Evolutionary conservation across 805 yeast genomes (phyloP).

Genomic region (Sugiyamaella marilandica): DNA sequence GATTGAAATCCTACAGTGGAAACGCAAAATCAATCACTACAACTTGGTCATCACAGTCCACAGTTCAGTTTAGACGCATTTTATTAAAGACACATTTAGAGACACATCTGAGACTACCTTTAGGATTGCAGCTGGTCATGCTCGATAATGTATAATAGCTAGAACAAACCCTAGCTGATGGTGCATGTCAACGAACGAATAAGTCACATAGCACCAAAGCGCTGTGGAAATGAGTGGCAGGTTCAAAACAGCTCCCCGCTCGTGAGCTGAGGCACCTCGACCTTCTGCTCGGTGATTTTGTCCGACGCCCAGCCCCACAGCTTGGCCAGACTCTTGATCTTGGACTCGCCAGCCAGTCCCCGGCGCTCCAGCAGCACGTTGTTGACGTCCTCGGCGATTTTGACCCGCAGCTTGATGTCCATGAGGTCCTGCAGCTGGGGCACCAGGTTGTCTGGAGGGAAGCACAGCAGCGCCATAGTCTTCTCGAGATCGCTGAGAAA

Average conservation of each 20-base stretch:
- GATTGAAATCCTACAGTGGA: too few relatives aligned
- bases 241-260: conserved; percentile 19
- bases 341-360: conserved; percentile 33
- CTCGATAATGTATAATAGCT: not conserved
- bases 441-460: conserved; percentile 35
- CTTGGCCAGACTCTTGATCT: conserved; percentile 51
- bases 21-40: too few relatives aligned
- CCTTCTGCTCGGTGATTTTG: conserved; percentile 35
- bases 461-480: conserved; percentile 73
- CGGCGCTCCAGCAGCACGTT: conserved; percentile 48
- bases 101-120: too few relatives aligned
- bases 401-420: conserved; percentile 55
- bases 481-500: conserved; percentile 71
- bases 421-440: conserved; percentile 50
- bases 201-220: too few relatives aligned
- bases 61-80: too few relatives aligned
- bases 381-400: conserved; percentile 68
- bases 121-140: too few relatives aligned
- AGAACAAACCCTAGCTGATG: too few relatives aligned
- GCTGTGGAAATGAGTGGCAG: too few relatives aligned
- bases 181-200: too few relatives aligned
- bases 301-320: conserved; percentile 65
- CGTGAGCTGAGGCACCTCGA: conserved; percentile 35
- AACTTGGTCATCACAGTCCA: too few relatives aligned
- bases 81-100: too few relatives aligned